Evolutionary conservation across 352 stramenopile species (phyloP).

Genomic region (Thalassiosira hispida): DNA sequence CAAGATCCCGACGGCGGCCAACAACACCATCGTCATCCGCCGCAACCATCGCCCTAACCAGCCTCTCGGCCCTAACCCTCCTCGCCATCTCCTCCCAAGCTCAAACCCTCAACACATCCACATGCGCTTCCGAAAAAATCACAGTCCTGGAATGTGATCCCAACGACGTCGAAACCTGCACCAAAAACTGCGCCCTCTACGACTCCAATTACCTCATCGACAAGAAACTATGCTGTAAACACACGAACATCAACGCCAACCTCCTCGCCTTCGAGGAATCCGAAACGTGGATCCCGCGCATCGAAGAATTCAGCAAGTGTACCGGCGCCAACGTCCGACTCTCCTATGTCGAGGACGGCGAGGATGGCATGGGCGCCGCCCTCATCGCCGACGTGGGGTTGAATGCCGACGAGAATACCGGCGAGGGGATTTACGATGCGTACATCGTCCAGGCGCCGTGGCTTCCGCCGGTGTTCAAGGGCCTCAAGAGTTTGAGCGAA

Average conservation of each 20-base stretch:
- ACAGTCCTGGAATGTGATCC: slow-evolving; percentile 7
- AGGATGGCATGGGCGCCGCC: slow-evolving; percentile 50
- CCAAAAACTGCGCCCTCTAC: slow-evolving; percentile 14
- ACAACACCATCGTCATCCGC: background rate
- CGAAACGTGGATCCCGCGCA: slow-evolving; percentile 38
- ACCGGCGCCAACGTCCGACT: slow-evolving; percentile 47
- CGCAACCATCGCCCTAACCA: background rate
- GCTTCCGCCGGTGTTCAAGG: slow-evolving; percentile 39
- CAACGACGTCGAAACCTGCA: slow-evolving; percentile 4
- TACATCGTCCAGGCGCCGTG: slow-evolving; percentile 58
- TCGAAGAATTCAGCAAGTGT: slow-evolving; percentile 46
- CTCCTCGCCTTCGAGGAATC: slow-evolving; percentile 53
- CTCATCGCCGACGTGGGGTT: slow-evolving; percentile 42
- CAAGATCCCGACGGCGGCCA: background rate
- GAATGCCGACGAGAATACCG: slow-evolving; percentile 19
- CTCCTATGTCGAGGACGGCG: slow-evolving; percentile 36
- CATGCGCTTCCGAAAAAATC: slow-evolving; percentile 2
- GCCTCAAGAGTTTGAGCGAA: slow-evolving; percentile 36
- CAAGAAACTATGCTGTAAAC: slow-evolving; percentile 52
- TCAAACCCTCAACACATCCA: background rate
- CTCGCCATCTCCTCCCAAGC: background rate
- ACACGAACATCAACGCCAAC: slow-evolving; percentile 43
- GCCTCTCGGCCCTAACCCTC: background rate
- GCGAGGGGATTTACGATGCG: slow-evolving; percentile 54
- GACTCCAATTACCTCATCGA: slow-evolving; percentile 37